Evolutionary conservation across 441 rosid genomes (phyloP).

Genomic region (Erodium trifolium): DNA sequence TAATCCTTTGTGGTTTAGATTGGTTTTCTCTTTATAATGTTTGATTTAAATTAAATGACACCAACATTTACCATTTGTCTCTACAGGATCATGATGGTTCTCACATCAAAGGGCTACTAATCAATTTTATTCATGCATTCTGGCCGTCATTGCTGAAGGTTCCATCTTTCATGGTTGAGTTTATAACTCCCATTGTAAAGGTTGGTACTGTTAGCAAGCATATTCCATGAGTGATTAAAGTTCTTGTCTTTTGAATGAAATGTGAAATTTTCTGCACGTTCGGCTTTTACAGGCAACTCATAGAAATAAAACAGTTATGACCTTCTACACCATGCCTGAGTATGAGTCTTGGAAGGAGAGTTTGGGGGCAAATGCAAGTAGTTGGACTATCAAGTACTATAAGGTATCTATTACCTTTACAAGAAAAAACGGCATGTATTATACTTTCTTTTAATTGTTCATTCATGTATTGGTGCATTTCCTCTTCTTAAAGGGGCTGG

Average conservation of each 20-base stretch:
- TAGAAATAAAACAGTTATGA: conserved; percentile 33
- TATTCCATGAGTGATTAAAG: neutral
- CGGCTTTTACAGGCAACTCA: conserved; percentile 54
- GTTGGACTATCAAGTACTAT: conserved; percentile 92
- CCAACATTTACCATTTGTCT: conserved; percentile 11
- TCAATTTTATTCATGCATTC: conserved; percentile 84
- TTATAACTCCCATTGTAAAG: conserved; percentile 94
- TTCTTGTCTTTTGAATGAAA: neutral
- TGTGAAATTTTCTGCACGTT: neutral
- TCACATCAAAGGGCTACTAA: conserved; percentile 87
- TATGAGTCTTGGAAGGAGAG: conserved; percentile 82
- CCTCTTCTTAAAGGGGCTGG: conserved; percentile 61
- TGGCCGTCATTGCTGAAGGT: conserved; percentile 89
- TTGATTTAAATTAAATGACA: neutral
- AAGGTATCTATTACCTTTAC: too few species aligned
- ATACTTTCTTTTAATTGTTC: too few species aligned
- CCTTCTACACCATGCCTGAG: conserved; percentile 92
- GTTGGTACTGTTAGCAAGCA: conserved; percentile 26
- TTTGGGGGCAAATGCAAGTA: conserved; percentile 49
- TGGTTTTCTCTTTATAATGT: neutral
- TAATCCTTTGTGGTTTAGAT: neutral
- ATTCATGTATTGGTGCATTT: too few species aligned
- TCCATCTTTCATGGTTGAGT: conserved; percentile 86
- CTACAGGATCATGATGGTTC: conserved; percentile 96
- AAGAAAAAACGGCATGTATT: too few species aligned